Base-by-base conservation (phyloP, 176 grass and related monocot species). In the Ananas comosus region DNA sequence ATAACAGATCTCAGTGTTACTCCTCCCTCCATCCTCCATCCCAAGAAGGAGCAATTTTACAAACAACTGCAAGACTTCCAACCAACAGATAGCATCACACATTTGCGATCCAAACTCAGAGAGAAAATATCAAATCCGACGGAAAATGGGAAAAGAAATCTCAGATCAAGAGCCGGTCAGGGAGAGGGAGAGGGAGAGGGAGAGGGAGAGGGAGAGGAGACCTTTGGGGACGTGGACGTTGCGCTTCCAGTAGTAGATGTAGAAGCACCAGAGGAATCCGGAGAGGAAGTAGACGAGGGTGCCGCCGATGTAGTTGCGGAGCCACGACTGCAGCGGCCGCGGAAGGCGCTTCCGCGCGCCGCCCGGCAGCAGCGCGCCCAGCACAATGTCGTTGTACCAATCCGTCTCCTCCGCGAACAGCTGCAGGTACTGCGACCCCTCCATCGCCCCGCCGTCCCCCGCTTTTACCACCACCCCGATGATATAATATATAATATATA, bases 211-310 rank as follows among this genome's bases (percentile, higher is more conserved):
- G 22, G 5, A 14, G 74, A 97, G 22, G 5, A 14, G 74, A 97
- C 94, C 94, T 92, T 97, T 90, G 51, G 89, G 94, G 77, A 97
- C 64, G 78, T 83, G 92, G 66, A 88, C 84, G 64, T 97, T 72
- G 69, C 86, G 89, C 82, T 97, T 97, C 94, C 84, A 97, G 51
- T 88, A 83, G 82, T 97, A 92, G 74, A 97, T 92, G 61, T 91
- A 79, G 84, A 86, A 80, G 82, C 94, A 97, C 94, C 94, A 97
- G 68, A 97, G 84, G 72, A 97, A 92, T 2, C 86, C 84, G 4
- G 89, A 90, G 63, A 86, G 11, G 85, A 80, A 84, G 75, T 97
- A 97, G 72, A 99, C 16, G 22, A 87, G 25, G 49, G 74, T 82
- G 1, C 82, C 95, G 48, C 90, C 85, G 29, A 94, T 11, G 74